phyloP scores from a whole-genome alignment of 2,329 filamentous ascomycete species.

The Orbilia ellipsospora region DNA sequence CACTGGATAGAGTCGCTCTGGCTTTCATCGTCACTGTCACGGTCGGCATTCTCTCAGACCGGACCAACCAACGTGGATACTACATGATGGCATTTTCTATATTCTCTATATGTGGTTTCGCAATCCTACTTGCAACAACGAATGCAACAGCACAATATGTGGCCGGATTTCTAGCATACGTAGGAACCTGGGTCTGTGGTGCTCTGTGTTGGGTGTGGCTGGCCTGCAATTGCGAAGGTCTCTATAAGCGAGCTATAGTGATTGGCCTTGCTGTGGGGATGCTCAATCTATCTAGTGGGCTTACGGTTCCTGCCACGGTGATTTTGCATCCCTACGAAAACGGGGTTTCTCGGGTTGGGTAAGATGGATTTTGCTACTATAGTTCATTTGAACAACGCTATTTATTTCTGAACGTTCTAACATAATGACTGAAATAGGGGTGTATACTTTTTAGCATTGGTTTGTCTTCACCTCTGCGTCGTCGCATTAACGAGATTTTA shows the following conservation, averaged over 20 bases:
- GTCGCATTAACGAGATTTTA: constrained; percentile 26
- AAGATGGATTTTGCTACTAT: too few species aligned
- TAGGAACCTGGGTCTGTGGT: constrained; percentile 27
- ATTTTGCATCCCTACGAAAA: background rate
- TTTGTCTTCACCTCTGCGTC: constrained; percentile 10
- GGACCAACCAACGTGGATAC: constrained; percentile 21
- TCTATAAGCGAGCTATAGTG: constrained; percentile 32
- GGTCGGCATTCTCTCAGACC: constrained; percentile 21
- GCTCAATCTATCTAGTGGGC: constrained; percentile 18
- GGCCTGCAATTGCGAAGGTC: constrained; percentile 23
- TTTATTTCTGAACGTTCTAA: too few species aligned
- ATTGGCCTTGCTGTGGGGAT: constrained; percentile 29
- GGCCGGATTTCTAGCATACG: constrained; percentile 10
- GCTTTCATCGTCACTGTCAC: constrained; percentile 24
- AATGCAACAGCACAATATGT: constrained; percentile 8
- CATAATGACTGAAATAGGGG: background rate
- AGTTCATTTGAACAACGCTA: too few species aligned
- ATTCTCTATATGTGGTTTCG: constrained; percentile 24
- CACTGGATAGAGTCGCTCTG: constrained; percentile 8
- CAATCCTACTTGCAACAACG: constrained; percentile 13
- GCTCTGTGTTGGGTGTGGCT: constrained; percentile 31
- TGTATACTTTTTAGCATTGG: constrained; percentile 20
- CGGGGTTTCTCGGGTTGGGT: too few species aligned
- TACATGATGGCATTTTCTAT: constrained; percentile 27
- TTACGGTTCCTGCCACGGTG: constrained; percentile 21